Conservation (phyloP, 176 grass and related monocot species). For the bread wheat (Triticum aestivum) region DNA sequence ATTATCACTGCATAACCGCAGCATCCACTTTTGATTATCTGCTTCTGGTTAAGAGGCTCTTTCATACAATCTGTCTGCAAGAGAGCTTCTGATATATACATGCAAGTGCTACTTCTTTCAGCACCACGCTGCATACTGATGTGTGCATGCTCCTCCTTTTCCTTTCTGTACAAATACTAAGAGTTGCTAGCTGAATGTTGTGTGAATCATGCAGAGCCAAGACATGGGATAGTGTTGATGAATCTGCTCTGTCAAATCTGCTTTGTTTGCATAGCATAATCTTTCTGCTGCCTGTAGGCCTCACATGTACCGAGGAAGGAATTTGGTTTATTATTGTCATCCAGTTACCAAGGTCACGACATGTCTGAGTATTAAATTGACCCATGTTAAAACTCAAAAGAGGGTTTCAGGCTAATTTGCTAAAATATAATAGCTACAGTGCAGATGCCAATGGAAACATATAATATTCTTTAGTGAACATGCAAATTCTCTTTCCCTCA, state of each 20-base stretch:
- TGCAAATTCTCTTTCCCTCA: neutral
- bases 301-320: neutral
- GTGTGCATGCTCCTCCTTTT: slow-evolving; percentile 14
- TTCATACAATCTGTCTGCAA: slow-evolving; percentile 2
- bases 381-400: neutral
- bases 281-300: neutral
- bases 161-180: neutral
- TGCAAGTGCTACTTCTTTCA: neutral
- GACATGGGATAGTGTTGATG: neutral
- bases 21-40: slow-evolving; percentile 13
- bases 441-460: neutral
- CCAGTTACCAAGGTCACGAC: neutral
- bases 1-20: neutral
- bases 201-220: neutral
- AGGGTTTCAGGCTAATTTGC: neutral
- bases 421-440: neutral
- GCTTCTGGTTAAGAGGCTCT: neutral
- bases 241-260: slow-evolving; percentile 1
- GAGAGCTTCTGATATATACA: neutral
- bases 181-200: slow-evolving; percentile 8
- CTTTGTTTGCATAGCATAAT: slow-evolving; percentile 14
- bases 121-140: neutral
- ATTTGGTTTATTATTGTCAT: slow-evolving; percentile 9
- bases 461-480: neutral
- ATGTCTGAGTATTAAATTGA: neutral